Evolutionary conservation across 148 eudicot species (phyloP).

Genomic region (Amaranthus cruentus): DNA sequence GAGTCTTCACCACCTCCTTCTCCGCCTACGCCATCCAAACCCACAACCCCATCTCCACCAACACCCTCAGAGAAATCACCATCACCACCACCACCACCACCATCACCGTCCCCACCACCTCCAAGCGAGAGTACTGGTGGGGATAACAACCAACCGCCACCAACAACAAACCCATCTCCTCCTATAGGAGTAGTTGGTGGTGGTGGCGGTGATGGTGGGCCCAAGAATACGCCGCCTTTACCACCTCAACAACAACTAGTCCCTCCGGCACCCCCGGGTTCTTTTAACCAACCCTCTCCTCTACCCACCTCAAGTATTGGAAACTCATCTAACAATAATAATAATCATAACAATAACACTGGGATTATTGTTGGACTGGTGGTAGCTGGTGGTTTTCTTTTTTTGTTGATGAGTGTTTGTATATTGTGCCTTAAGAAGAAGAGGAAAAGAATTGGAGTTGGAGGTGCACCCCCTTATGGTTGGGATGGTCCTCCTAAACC

Average conservation of each 20-base stretch:
- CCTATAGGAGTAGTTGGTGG: too few species aligned
- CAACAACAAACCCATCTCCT: too few species aligned
- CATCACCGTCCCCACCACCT: not conserved
- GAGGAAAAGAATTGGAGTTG: conserved; percentile 21
- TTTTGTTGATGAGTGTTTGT: conserved; percentile 26
- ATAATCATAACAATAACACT: not conserved
- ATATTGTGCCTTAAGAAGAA: conserved; percentile 29
- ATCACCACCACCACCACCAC: too few species aligned
- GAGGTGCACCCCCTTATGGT: conserved; percentile 24
- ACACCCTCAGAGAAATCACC: too few species aligned
- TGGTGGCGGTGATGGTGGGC: not conserved
- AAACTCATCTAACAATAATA: not conserved
- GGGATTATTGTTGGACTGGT: conserved; percentile 25
- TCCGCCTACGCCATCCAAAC: too few species aligned
- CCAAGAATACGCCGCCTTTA: not conserved
- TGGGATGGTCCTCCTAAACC: conserved; percentile 27
- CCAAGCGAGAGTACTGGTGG: not conserved
- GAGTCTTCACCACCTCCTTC: not conserved
- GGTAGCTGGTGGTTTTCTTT: conserved; percentile 15
- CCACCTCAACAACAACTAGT: not conserved
- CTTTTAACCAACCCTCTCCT: conserved; percentile 2
- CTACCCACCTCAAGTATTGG: not conserved
- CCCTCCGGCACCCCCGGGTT: conserved; percentile 4
- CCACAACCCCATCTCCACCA: too few species aligned
- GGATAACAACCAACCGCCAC: not conserved